These are phyloP conservation scores for Magnolia sinica DNA, from an alignment of 164 flowering plant species.

Conservation along the genomic window DNA sequence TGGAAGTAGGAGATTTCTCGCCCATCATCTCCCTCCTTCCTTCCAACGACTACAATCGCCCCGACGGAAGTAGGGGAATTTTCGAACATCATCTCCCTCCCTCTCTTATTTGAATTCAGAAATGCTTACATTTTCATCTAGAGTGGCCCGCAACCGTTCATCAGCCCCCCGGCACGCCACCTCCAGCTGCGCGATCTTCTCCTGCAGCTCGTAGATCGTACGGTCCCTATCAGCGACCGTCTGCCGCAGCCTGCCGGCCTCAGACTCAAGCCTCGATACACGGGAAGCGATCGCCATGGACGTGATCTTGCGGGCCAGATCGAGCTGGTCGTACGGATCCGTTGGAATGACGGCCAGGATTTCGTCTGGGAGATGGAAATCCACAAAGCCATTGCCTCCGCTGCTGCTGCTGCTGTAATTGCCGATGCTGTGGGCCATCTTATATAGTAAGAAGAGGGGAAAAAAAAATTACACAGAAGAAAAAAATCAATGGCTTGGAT, in stretches of 20 bases:
- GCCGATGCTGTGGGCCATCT: background rate
- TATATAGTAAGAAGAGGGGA: background rate
- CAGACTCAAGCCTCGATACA: constrained; percentile 80
- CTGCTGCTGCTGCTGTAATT: constrained; percentile 14
- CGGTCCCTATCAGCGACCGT: constrained; percentile 67
- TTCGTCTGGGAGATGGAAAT: constrained; percentile 67
- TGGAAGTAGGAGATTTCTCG: background rate
- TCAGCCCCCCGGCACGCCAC: constrained; percentile 42
- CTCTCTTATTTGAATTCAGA: background rate
- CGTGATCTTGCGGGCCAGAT: constrained; percentile 88
- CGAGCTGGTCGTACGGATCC: constrained; percentile 91
- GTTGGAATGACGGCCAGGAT: constrained; percentile 78
- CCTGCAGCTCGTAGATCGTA: constrained; percentile 50
- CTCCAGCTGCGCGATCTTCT: constrained; percentile 43
- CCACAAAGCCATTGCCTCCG: constrained; percentile 34
- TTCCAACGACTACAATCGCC: no score
- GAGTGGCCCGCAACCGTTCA: constrained; percentile 34
- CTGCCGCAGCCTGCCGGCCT: constrained; percentile 44
- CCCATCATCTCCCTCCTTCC: background rate
- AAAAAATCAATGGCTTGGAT: background rate
- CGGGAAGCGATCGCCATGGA: constrained; percentile 95
- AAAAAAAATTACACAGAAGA: background rate
- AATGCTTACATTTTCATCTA: constrained; percentile 67
- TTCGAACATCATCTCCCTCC: background rate
- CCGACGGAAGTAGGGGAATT: background rate